Evolutionary conservation across 345 rosid genomes (phyloP).

Genomic region (Citrus inodora): DNA sequence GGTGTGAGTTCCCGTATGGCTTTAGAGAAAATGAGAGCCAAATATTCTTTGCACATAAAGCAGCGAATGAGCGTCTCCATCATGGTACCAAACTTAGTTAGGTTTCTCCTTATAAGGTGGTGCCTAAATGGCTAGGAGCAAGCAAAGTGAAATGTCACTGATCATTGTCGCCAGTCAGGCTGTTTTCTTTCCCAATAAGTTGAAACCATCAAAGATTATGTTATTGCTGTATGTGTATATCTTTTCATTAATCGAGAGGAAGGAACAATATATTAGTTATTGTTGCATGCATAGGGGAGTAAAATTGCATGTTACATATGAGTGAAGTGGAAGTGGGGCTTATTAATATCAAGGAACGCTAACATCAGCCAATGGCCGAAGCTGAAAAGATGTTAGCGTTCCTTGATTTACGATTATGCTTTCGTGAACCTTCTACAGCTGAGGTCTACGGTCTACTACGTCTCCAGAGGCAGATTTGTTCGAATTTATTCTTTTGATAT

Average conservation of each 20-base stretch:
- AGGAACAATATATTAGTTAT: background rate
- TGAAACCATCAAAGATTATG: too few relatives aligned
- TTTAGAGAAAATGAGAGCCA: too few relatives aligned
- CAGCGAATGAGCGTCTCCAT: too few relatives aligned
- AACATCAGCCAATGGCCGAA: too few relatives aligned
- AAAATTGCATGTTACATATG: background rate
- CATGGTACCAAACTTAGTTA: too few relatives aligned
- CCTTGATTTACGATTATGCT: too few relatives aligned
- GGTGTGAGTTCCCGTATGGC: too few relatives aligned
- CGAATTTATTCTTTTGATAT: background rate
- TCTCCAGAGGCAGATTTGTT: background rate
- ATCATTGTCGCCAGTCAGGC: background rate
- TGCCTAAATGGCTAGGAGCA: background rate
- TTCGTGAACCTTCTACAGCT: background rate
- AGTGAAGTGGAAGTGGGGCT: background rate
- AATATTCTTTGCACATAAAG: too few relatives aligned
- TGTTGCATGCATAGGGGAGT: background rate
- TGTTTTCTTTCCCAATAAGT: background rate
- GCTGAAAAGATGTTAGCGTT: background rate
- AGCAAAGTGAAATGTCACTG: background rate
- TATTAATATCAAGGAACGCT: too few relatives aligned
- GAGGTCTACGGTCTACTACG: background rate
- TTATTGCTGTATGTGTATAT: too few relatives aligned
- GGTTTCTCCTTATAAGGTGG: background rate
- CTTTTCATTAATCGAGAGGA: too few relatives aligned